Percentiles rank a stretch among this genome's conserved stretches.
Evolutionary conservation across 129 eudicot genomes (phyloP).

Genomic region (Tagetes erecta): DNA sequence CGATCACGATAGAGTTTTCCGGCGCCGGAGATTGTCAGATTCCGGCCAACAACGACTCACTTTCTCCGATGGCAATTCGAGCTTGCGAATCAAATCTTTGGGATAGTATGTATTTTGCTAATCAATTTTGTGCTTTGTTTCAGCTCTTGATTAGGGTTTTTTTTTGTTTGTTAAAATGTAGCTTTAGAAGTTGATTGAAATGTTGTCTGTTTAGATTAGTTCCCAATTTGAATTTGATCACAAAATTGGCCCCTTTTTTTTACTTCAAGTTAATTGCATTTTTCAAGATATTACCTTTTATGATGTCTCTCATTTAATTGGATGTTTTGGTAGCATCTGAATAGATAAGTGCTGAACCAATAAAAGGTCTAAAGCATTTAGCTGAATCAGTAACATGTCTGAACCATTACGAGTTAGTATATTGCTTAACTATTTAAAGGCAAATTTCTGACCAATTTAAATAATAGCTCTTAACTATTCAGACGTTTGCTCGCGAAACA

Average conservation of each 20-base stretch:
- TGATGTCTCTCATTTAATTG: neutral
- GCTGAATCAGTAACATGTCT: no score
- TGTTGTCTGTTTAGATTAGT: neutral
- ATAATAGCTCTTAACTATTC: no score
- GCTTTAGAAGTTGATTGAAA: no score
- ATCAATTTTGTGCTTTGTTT: neutral
- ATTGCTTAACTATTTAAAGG: no score
- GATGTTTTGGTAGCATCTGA: no score
- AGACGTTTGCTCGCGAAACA: no score
- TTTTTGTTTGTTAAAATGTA: neutral
- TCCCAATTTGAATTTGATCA: neutral
- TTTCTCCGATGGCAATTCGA: constrained; percentile 75
- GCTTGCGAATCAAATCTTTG: constrained; percentile 62
- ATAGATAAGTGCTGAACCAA: no score
- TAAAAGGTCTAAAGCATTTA: no score
- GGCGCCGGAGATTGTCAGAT: constrained; percentile 46
- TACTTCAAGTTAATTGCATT: neutral
- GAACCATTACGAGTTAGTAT: no score
- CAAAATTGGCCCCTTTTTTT: constrained; percentile 1
- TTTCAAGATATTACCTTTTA: neutral
- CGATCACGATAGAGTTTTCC: constrained; percentile 45
- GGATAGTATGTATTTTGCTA: constrained; percentile 55
- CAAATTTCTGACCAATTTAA: no score
- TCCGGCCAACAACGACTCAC: constrained; percentile 48
- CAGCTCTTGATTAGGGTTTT: constrained; percentile 20